Evolutionary conservation across 2,329 filamentous ascomycete genomes (phyloP).

Genomic region (Venturia pyrina): DNA sequence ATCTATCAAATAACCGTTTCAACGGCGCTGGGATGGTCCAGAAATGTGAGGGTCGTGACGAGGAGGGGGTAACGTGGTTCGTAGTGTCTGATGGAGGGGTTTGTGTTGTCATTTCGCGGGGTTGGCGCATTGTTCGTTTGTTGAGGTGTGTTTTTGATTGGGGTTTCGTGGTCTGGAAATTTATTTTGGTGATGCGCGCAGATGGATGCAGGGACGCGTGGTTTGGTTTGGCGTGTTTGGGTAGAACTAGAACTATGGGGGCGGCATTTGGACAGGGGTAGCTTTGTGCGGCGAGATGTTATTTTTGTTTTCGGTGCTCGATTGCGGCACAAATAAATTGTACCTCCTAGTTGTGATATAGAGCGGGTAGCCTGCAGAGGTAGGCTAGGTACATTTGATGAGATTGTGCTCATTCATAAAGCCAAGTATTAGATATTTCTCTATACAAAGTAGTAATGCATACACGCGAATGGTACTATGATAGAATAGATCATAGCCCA

Average conservation of each 20-base stretch:
- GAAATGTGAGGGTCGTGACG: constrained; percentile 19
- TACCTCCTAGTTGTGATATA: not conserved
- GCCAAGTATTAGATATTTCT: too few species aligned
- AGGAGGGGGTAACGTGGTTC: not conserved
- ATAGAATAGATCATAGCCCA: not conserved
- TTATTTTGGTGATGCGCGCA: not conserved
- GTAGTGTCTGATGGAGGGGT: not conserved
- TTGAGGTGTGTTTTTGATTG: not conserved
- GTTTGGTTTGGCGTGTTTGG: not conserved
- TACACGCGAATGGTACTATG: not conserved
- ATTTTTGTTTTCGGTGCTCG: too few species aligned
- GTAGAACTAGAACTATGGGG: too few species aligned
- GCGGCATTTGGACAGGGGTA: not conserved
- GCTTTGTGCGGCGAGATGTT: not conserved
- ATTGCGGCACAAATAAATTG: too few species aligned
- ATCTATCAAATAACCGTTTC: constrained; percentile 71
- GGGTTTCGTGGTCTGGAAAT: not conserved
- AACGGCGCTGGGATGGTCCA: constrained; percentile 57
- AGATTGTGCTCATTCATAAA: not conserved
- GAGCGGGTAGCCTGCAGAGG: too few species aligned
- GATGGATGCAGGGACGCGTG: not conserved
- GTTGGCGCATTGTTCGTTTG: not conserved
- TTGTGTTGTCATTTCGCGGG: not conserved
- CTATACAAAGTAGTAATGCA: too few species aligned
- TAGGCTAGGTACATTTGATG: not conserved